Evolutionary conservation across 148 eudicot species (phyloP).

Genomic region (Vaccinium corymbosum): DNA sequence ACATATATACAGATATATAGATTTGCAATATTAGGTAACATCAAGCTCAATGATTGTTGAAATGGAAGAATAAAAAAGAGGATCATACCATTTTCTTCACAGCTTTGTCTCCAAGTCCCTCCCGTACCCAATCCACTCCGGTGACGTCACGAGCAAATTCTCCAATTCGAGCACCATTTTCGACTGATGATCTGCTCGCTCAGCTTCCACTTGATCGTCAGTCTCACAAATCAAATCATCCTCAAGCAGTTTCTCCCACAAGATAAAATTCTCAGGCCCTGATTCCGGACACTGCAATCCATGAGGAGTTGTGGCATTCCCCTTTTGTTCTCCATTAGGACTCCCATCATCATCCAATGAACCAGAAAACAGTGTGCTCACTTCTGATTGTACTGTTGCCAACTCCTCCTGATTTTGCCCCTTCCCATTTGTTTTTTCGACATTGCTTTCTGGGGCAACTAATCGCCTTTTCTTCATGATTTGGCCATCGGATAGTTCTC

Average conservation of each 20-base stretch:
- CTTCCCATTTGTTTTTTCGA: constrained; percentile 1
- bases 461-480: constrained; percentile 45
- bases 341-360: constrained; percentile 20
- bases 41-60: not conserved
- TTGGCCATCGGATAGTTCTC: constrained; percentile 24
- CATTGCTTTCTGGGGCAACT: constrained; percentile 16
- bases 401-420: constrained; percentile 26
- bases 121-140: constrained; percentile 14
- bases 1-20: not conserved
- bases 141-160: constrained; percentile 37
- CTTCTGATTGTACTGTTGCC: constrained; percentile 31
- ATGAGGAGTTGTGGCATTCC: constrained; percentile 16
- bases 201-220: constrained; percentile 17
- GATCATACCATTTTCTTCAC: constrained; percentile 4
- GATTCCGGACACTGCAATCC: constrained; percentile 31
- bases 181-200: constrained; percentile 16
- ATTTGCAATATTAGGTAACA: not conserved
- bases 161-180: constrained; percentile 44
- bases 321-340: constrained; percentile 23
- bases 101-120: constrained; percentile 15
- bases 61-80: not conserved
- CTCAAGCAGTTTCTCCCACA: constrained; percentile 73
- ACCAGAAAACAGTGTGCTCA: constrained; percentile 24
- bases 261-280: constrained; percentile 36
- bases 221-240: constrained; percentile 56